phyloP scores from a whole-genome alignment of 2,329 filamentous ascomycete genomes.

The Sporothrix pseudoabietina region DNA sequence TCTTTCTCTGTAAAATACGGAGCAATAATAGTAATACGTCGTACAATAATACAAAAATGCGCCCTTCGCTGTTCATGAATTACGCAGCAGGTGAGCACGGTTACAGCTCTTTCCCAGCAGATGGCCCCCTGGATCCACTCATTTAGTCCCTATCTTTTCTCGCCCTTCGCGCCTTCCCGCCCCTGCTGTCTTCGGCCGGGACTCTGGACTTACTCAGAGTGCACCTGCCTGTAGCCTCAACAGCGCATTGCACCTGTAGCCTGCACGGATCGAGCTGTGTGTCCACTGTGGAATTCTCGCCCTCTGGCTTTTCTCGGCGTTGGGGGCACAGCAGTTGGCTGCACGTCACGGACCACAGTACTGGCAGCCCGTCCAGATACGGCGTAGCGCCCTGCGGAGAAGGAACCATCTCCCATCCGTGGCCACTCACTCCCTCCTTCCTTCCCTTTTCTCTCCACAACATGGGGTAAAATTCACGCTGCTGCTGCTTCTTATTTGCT shows the following conservation, averaged over 20 bases:
- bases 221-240: too few relatives aligned
- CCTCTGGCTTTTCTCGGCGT: slow-evolving; percentile 4
- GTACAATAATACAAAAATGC: neutral
- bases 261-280: neutral
- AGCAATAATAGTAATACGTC: too few relatives aligned
- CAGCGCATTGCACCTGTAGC: neutral
- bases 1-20: neutral
- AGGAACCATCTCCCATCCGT: neutral
- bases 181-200: neutral
- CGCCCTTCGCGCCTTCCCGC: neutral
- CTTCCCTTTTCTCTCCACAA: slow-evolving; percentile 19
- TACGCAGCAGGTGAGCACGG: neutral
- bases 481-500: neutral
- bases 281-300: neutral
- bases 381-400: slow-evolving; percentile 31
- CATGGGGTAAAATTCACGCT: slow-evolving; percentile 27
- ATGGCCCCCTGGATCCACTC: neutral
- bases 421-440: neutral
- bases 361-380: slow-evolving; percentile 1
- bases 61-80: neutral
- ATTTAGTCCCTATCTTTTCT: neutral
- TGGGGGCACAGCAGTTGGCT: slow-evolving; percentile 7
- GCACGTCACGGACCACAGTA: neutral
- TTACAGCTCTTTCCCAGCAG: neutral
- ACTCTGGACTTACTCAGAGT: neutral